Evolutionary conservation across 768 basidiomycete genomes (phyloP), one percentile per base, ranked within the genome.

Genomic region (Kwoniella heveanensis): DNA sequence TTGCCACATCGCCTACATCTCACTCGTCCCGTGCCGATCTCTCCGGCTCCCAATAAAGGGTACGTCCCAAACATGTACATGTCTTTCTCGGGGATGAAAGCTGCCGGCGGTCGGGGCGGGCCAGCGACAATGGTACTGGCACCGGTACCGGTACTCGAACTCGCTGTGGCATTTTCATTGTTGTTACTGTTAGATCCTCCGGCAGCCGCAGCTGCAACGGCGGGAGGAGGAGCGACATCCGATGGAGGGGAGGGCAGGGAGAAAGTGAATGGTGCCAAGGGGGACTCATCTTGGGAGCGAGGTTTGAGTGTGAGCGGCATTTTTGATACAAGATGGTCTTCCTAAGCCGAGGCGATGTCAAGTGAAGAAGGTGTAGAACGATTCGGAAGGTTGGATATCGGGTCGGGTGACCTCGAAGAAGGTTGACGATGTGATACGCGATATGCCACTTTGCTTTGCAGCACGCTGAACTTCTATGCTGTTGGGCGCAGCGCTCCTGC

Each of bases 11-110:
- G 88, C 50, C 81, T 85, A 81, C 94, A 97, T 58, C 84, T 86
- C 60, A 89, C 86, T 37, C 86, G 78, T 29, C 84, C 85, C 12
- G 57, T 49, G 0, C 69, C 65, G 5, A 54, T 37, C 22, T 70
- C 69, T 10, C 49, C 54, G 2, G 55, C 54, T 1, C 87, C 86
- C 49, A 84, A 84, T 17, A 94, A 83, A 6, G 92, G 90, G 60
- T 87, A 83, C 1, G 87, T 83, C 30, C 91, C 91, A 79, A 90
- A 95, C 65, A 89, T 84, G 82, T 88, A 89, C 92, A 92, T 93
- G 73, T 93, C 90, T 51, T 85, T 85, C 8, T 89, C 90, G 26
- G 88, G 86, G 15, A 94, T 87, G 88, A 91, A 91, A 82, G 87
- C 84, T 24, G 90, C 89, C 0, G 92, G 91, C 0, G 91, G 90